These are phyloP conservation scores for Caloboletus firmus DNA, from an alignment of 1,284 basidiomycete species.

Conservation along the genomic window DNA sequence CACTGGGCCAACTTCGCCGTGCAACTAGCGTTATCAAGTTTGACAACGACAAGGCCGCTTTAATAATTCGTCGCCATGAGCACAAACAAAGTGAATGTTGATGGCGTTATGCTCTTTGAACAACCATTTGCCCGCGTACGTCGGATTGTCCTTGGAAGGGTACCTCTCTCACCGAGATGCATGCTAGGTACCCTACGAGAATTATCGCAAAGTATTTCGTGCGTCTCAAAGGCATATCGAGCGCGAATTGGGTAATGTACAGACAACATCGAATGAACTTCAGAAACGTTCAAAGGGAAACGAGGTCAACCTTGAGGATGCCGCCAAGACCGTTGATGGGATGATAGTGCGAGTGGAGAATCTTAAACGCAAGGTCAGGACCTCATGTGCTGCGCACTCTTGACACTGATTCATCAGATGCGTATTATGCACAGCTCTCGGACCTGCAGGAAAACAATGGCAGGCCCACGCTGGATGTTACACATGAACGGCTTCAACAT, in stretches of 20 bases:
- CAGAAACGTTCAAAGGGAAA: conserved; percentile 43
- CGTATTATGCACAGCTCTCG: conserved; percentile 50
- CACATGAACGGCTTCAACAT: conserved; percentile 72
- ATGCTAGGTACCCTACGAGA: conserved; percentile 79
- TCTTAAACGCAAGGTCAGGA: conserved; percentile 76
- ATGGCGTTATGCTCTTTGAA: conserved; percentile 84
- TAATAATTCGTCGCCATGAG: conserved; percentile 36
- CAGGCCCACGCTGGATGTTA: conserved; percentile 66
- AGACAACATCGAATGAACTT: conserved; percentile 56
- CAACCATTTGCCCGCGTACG: conserved; percentile 80
- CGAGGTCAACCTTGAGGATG: conserved; percentile 49
- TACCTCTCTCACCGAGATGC: conserved; percentile 12
- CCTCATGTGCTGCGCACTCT: conserved; percentile 15
- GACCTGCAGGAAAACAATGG: conserved; percentile 68
- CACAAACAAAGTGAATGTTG: conserved; percentile 57
- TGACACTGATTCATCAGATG: conserved; percentile 16
- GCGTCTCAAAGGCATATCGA: conserved; percentile 79
- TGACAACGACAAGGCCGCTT: conserved; percentile 12
- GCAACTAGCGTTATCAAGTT: background rate
- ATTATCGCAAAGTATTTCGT: conserved; percentile 81
- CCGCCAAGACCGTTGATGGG: conserved; percentile 61
- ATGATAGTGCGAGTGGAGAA: conserved; percentile 76
- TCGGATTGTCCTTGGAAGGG: conserved; percentile 12
- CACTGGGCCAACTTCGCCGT: background rate
- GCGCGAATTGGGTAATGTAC: conserved; percentile 67